These are phyloP conservation scores for Mycosphaerella sp. DNA, from an alignment of 2,329 filamentous ascomycete genomes.

Conservation along the genomic window DNA sequence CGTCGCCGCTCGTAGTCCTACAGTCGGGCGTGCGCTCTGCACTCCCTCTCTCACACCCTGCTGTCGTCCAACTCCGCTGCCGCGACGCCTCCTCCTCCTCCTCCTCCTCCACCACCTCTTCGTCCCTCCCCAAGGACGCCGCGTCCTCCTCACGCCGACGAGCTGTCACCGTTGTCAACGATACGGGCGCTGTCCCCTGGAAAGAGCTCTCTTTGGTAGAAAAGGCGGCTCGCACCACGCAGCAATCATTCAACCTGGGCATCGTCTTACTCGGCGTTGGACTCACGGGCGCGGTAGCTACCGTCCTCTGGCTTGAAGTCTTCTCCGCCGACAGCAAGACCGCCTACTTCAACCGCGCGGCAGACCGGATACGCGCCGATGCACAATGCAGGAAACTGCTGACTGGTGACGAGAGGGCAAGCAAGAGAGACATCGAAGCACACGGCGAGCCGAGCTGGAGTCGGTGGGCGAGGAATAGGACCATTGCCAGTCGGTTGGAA, in stretches of 20 bases:
- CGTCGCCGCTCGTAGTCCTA: slow-evolving; percentile 8
- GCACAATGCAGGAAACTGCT: slow-evolving; percentile 65
- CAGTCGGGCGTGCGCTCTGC: slow-evolving; percentile 10
- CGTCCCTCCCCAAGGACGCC: slow-evolving; percentile 26
- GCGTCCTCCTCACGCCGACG: slow-evolving; percentile 51
- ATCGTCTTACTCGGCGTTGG: slow-evolving; percentile 68
- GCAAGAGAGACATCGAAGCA: slow-evolving; percentile 63
- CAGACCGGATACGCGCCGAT: slow-evolving; percentile 70
- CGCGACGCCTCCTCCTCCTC: slow-evolving; percentile 8
- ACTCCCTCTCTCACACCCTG: slow-evolving; percentile 2
- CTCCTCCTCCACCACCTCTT: background rate
- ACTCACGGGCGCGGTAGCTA: slow-evolving; percentile 70
- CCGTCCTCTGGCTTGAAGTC: slow-evolving; percentile 74
- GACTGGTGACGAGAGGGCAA: slow-evolving; percentile 53
- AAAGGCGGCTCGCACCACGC: slow-evolving; percentile 77
- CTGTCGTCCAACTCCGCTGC: slow-evolving; percentile 19
- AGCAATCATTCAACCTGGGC: slow-evolving; percentile 84
- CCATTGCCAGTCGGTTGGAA: slow-evolving; percentile 48
- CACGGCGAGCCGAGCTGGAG: slow-evolving; percentile 75
- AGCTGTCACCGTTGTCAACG: slow-evolving; percentile 75
- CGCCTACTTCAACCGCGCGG: slow-evolving; percentile 79
- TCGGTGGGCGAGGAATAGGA: slow-evolving; percentile 66
- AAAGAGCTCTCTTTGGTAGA: slow-evolving; percentile 65
- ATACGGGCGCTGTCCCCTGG: slow-evolving; percentile 80
- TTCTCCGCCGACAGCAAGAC: slow-evolving; percentile 80